A percentile compares a stretch with the other conserved stretches of the same genome.
Evolutionary conservation across 345 rosid species (phyloP).

Genomic region (Excoecaria cochinchinensis): DNA sequence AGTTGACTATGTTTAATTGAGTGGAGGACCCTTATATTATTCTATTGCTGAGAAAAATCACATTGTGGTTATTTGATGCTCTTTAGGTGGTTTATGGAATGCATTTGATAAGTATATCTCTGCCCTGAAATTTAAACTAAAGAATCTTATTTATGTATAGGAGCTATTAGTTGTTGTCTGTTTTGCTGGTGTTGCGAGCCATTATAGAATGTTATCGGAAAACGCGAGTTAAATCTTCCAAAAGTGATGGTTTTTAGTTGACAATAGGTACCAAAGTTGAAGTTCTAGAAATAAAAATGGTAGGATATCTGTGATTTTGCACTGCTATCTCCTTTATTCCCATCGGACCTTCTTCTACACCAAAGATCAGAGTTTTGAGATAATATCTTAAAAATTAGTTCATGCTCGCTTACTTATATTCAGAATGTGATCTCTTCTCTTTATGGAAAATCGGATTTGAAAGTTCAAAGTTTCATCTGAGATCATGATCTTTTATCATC

Average conservation of each 20-base stretch:
- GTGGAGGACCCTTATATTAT: not conserved
- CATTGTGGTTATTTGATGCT: not conserved
- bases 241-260: not conserved
- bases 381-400: too few relatives aligned
- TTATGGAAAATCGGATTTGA: too few relatives aligned
- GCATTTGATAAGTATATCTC: not conserved
- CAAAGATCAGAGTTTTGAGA: too few relatives aligned
- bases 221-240: not conserved
- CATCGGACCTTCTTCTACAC: too few relatives aligned
- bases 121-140: not conserved
- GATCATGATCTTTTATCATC: too few relatives aligned
- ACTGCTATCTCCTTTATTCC: too few relatives aligned
- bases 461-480: too few relatives aligned
- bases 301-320: too few relatives aligned
- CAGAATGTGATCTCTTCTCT: too few relatives aligned
- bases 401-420: too few relatives aligned
- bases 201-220: not conserved
- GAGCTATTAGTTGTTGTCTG: not conserved
- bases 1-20: not conserved
- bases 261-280: not conserved
- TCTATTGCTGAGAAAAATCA: not conserved
- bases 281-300: not conserved
- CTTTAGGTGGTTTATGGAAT: not conserved
- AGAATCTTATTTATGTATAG: not conserved
- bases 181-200: too few relatives aligned